Evolutionary conservation across 805 yeast species (phyloP), one percentile per base, ranked within the genome.

Genomic region (Clavispora phyllophila): DNA sequence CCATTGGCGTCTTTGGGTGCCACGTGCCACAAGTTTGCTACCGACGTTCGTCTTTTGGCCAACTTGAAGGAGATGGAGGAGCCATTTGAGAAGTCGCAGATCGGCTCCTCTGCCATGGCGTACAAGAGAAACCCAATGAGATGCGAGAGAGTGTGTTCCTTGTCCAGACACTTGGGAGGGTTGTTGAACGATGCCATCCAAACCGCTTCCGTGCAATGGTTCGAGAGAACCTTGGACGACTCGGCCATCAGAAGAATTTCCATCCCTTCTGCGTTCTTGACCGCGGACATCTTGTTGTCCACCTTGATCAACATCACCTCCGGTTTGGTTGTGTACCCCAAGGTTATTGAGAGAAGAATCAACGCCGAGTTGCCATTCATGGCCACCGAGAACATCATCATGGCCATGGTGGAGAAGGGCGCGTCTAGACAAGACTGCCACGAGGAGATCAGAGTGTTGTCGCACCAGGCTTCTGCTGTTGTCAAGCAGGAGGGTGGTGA

Each of bases 71-170:
- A 93, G 73, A 71, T 93, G 53, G 99, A 93, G 73, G 99, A 93
- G 70, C 99, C 99, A 23, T 93, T 93, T 63, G 99, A 93, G 75
- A 87, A 87, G 72, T 81, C 90, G n/a, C 99, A 93, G 76, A 93
- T 93, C 61, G 99, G 99, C 33, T 89, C 97, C 10, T 79, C 88
- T 43, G 99, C 99, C 34, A 93, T 93, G 99, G 99, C 99, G 24
- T 93, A 93, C 76, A 93, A 93, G 80, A 84, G 99, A 73, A 93
- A 93, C 73, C 99, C 99, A 68, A 93, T 93, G 99, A 85, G 99
- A 75, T 84, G 91, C 62, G 99, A 93, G 75, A 82, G 99, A 68
- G 97, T 93, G 46, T 93, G 99, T 73, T 93, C 99, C n/a, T 78
- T 93, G 53, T 81, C 98, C 17, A 87, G 99, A 74, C 98, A 91